Evolutionary conservation across 2,329 filamentous ascomycete genomes (phyloP), one percentile per base, ranked within the genome.

Genomic region (Fusarium sp.): DNA sequence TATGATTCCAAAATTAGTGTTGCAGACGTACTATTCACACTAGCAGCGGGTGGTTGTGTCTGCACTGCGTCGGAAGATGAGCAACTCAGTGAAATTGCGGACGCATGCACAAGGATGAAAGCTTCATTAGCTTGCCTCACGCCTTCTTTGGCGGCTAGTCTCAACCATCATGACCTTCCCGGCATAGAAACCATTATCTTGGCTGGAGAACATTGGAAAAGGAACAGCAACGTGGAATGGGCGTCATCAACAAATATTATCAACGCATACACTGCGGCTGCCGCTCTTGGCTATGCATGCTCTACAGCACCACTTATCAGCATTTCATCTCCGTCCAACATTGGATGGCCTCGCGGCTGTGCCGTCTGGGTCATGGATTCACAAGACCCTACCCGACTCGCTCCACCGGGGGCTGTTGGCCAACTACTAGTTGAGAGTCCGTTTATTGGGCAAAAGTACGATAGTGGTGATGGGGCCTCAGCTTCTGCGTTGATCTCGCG

Each of bases 341-440:
- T 60, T 36, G 60, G 60, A 47, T 63, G 60, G 60, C 56, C 60
- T 20, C 60, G 57, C 1, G 60, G 60, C 33, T 63, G 60, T 46
- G 57, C 60, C 26, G 50, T 49, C n/a, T 64, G 61, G 61, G 45
- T 65, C 23, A 56, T 65, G 41, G 57, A 65, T 31, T 46, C 62
- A 4, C 28, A 57, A 34, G 52, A 65, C 52, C 53, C 57, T 41
- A 49, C 46, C 10, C 57, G 52, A 8, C 62, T 65, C 16, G 52
- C 41, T 7, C 62, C 62, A 8, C 59, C 54, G 9, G 62, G 62
- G 34, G 62, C 57, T 7, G 53, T 46, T 33, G 62, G 62, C 20
- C 51, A 61, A 50, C 42, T 61, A 6, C 57, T 61, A 15, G 12
- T 61, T 28, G 57, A 61, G 6, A 49, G 57, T 50, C 51, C 51